Base-by-base conservation (phyloP, 2,329 filamentous ascomycete genomes). In the Diaporthe sp. region DNA sequence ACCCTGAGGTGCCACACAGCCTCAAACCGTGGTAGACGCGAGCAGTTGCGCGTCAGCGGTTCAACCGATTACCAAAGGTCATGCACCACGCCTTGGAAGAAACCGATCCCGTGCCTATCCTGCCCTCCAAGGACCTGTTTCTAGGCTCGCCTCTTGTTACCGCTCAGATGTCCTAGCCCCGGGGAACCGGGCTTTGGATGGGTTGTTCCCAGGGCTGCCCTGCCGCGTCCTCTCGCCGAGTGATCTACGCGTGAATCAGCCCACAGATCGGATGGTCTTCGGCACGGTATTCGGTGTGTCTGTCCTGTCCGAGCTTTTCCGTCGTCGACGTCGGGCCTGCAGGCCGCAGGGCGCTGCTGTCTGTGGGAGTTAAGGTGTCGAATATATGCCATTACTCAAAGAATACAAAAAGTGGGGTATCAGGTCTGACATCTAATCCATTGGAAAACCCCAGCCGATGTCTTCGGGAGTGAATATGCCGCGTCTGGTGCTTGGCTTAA, bases 41-140 rank as follows among this genome's bases (percentile, higher is more conserved):
- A 68, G 13, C 46, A 12, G 49, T 9, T 55, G 49, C 34, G 49
- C 2, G 49, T 49, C 65, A 55, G 31, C 65, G n/a, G 65, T 70
- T 70, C 65, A n/a, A 39, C 46, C 65, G 49, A 70, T 70, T n/a
- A 8, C 5, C 19, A n/a, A 25, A 53, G 31, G n/a, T 31, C 65
- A 70, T 22, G 49, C 49, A 19, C 10, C n/a, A 19, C 49, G 34
- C n/a, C n/a, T 55, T 53, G 65, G 34, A 22, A 70, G 49, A 55
- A n/a, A 55, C 34, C 65, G 49, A 34, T 15, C 55, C 65, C 49
- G 34, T 70, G 65, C 65, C 37, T 55, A 55, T 70, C 65, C 65
- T 42, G 53, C 17, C 2, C 34, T 2, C 42, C 65, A 70, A 55
- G 22, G 49, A 55, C 46, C 42, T 55, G 34, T 70, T 42, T 55